phyloP scores from a whole-genome alignment of 495 filamentous ascomycete genomes.

The Talaromyces adpressus region DNA sequence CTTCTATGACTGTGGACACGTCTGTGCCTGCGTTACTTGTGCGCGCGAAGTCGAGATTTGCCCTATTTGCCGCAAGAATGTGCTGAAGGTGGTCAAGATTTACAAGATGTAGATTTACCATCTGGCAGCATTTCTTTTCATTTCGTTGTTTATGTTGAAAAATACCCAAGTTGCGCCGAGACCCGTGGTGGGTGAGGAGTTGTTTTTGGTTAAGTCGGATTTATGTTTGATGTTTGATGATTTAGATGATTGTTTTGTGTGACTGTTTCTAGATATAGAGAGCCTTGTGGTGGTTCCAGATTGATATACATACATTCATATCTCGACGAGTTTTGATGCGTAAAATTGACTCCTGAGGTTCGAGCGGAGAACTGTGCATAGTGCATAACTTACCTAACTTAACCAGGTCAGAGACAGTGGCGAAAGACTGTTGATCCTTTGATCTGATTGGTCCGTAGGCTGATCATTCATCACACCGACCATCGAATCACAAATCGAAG shows the following conservation, averaged over 20 bases:
- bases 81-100: constrained; percentile 52
- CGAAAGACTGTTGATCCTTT: neutral
- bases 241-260: neutral
- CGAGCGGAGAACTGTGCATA: neutral
- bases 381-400: no score
- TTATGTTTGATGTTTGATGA: neutral
- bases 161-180: constrained; percentile 1
- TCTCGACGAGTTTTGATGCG: neutral
- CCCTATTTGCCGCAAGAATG: constrained; percentile 56
- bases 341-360: neutral
- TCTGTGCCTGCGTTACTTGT: constrained; percentile 56
- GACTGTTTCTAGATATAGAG: neutral
- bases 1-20: constrained; percentile 62
- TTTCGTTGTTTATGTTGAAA: neutral
- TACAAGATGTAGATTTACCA: constrained; percentile 31
- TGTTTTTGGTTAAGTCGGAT: neutral
- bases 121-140: neutral
- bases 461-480: neutral
- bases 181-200: neutral
- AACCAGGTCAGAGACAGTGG: neutral
- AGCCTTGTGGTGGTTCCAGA: neutral
- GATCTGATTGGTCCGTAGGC: neutral
- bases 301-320: neutral
- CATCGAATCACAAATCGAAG: neutral
- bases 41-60: constrained; percentile 56